Evolutionary conservation across 2,329 filamentous ascomycete species (phyloP), one percentile per base, ranked within the genome.

Genomic region (Claviceps arundinis): DNA sequence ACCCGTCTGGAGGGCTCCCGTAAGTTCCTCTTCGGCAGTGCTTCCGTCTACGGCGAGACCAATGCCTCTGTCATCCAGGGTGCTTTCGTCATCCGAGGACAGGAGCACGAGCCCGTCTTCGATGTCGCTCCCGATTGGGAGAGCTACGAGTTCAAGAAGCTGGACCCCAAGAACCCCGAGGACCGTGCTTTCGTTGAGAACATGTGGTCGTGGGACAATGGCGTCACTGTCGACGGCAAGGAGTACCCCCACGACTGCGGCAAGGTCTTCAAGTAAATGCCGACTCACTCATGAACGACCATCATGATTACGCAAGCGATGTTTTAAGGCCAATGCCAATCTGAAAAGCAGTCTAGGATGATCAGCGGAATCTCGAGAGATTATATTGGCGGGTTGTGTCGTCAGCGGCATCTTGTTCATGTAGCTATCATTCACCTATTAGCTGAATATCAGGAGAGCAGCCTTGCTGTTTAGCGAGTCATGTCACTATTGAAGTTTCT

Each of bases 111-210:
- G 50, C 86, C 88, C 56, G 93, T 89, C 64, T 96, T 98, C 70
- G 88, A 97, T 63, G 93, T 98, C 65, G 93, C 91, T 67, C 93
- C 93, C 64, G 93, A 98, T 75, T 89, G 80, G 72, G 93, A 98
- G 82, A 91, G 86, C 77, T 98, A 97, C 81, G 72, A 80, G 63
- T 97, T 97, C 83, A 85, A 75, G 71, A 97, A 96, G 85, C 89
- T 98, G 65, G 91, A 98, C 79, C 85, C 82, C 68, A 81, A 72
- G 70, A 95, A 88, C 70, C 70, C 79, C 52, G 89, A 90, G 72
- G 88, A 97, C 80, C 82, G 79, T 68, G 84, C 86, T 69, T 90
- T 87, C 69, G 77, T 98, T 66, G 82, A 93, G 67, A 82, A 86
- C 68, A 78, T 85, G 74, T 98, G 93, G 93, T 77, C 81, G 57